Percentiles rank a stretch among this genome's conserved stretches.
Evolutionary conservation across 1,139 yeast species (phyloP).

Genomic region (Kurtzmaniella quercitrusa): DNA sequence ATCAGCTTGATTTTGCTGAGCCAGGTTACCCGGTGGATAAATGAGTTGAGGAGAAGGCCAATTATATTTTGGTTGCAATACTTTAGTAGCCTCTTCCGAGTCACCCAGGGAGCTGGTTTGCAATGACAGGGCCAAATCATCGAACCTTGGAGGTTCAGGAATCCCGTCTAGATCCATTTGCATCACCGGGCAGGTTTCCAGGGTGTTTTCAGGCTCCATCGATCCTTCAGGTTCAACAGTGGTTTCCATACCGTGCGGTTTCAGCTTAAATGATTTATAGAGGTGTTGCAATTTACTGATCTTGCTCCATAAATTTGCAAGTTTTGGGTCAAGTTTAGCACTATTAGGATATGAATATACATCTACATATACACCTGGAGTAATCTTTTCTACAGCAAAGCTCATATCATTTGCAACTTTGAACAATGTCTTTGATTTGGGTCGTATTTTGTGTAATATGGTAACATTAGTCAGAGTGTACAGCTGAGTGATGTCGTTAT

Average conservation of each 20-base stretch:
- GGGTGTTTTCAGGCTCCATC: not conserved
- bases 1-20: not conserved
- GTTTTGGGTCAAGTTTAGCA: conserved; percentile 38
- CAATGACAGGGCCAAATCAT: not conserved
- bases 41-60: not conserved
- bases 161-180: conserved; percentile 33
- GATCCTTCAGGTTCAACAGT: not conserved
- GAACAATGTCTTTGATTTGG: conserved; percentile 1
- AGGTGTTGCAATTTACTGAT: conserved; percentile 39
- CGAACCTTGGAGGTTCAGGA: conserved; percentile 1
- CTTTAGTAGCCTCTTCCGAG: not conserved
- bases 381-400: not conserved
- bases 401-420: conserved; percentile 4
- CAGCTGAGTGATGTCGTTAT: not conserved
- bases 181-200: conserved; percentile 34
- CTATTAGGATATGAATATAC: conserved; percentile 39
- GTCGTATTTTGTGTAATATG: conserved; percentile 2
- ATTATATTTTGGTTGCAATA: not conserved
- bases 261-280: conserved; percentile 33
- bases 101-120: not conserved
- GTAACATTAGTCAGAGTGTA: not conserved
- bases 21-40: not conserved
- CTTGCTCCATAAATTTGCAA: conserved; percentile 39
- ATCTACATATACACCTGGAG: conserved; percentile 11
- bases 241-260: not conserved